A percentile compares a stretch with the other conserved stretches of the same genome.
Evolutionary conservation across 2,329 filamentous ascomycete species (phyloP).

Genomic region (Dothideomycetes sp.): DNA sequence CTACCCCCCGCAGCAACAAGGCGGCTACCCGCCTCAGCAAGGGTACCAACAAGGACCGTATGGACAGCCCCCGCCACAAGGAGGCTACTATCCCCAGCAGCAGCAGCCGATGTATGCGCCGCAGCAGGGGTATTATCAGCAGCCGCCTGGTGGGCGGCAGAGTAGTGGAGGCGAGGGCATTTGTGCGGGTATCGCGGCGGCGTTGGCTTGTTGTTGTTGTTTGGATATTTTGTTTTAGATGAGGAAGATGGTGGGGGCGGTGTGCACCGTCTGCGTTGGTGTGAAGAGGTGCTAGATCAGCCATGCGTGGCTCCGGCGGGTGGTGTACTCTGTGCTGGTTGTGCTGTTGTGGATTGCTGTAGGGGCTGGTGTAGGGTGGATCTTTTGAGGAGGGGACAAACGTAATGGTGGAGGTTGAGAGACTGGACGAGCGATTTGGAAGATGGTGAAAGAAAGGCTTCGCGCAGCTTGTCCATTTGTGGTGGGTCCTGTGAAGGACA

Average conservation of each 20-base stretch:
- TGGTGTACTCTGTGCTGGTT: no score
- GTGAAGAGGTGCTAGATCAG: no score
- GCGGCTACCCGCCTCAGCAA: constrained; percentile 11
- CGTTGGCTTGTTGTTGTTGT: constrained; percentile 39
- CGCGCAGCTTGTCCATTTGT: no score
- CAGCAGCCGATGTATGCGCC: constrained; percentile 17
- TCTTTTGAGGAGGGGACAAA: no score
- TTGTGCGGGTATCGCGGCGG: constrained; percentile 36
- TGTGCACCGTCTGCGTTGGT: no score
- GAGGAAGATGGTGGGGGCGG: not conserved
- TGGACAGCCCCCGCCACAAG: constrained; percentile 16
- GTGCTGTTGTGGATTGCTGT: no score
- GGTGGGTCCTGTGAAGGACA: no score
- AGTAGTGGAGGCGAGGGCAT: constrained; percentile 22
- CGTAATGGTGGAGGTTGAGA: no score
- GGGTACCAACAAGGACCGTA: constrained; percentile 8
- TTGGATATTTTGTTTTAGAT: constrained; percentile 32
- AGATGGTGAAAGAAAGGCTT: no score
- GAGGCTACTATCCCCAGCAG: constrained; percentile 28
- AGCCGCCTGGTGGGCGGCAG: constrained; percentile 21
- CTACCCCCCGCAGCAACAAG: constrained; percentile 7
- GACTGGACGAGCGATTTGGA: no score
- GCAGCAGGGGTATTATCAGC: constrained; percentile 28
- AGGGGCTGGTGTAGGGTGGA: no score
- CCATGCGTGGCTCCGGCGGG: no score